Conservation (phyloP, 139 green algal genomes). For the Choricystis sp. region DNA sequence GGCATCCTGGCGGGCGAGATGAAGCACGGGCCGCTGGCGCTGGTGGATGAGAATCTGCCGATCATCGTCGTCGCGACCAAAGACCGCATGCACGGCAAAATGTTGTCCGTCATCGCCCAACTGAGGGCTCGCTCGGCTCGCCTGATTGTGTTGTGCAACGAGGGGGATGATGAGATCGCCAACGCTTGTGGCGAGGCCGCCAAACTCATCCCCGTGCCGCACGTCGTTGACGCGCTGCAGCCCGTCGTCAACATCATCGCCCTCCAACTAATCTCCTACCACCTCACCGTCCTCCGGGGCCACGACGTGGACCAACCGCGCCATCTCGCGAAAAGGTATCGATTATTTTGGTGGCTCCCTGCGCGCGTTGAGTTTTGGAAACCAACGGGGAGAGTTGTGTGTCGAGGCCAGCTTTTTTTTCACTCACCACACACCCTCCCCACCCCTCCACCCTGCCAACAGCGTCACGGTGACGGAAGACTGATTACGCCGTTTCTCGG, state of each 20-base stretch:
- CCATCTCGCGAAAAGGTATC: constrained; percentile 94
- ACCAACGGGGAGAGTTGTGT: too few species aligned
- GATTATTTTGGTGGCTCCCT: too few species aligned
- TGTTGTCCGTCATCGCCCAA: constrained; percentile 81
- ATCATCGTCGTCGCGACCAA: constrained; percentile 79
- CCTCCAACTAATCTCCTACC: constrained; percentile 88
- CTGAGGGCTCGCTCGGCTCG: constrained; percentile 52
- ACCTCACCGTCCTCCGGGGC: constrained; percentile 80
- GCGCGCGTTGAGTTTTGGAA: too few species aligned
- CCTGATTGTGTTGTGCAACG: constrained; percentile 75
- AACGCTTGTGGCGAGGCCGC: constrained; percentile 10
- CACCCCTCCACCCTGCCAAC: constrained; percentile 95
- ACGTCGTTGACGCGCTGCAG: constrained; percentile 74
- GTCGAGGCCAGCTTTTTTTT: too few species aligned
- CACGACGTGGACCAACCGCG: constrained; percentile 93
- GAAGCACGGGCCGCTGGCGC: constrained; percentile 93
- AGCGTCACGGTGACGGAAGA: constrained; percentile 5
- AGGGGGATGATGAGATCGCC: constrained; percentile 41
- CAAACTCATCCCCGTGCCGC: constrained; percentile 30
- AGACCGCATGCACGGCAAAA: constrained; percentile 70
- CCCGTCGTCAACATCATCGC: constrained; percentile 91
- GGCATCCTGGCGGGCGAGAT: constrained; percentile 97
- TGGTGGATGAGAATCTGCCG: constrained; percentile 87
- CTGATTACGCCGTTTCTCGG: too few species aligned
- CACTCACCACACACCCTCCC: too few species aligned